Evolutionary conservation across 495 filamentous ascomycete genomes (phyloP).

Genomic region (Cercophora sp.): DNA sequence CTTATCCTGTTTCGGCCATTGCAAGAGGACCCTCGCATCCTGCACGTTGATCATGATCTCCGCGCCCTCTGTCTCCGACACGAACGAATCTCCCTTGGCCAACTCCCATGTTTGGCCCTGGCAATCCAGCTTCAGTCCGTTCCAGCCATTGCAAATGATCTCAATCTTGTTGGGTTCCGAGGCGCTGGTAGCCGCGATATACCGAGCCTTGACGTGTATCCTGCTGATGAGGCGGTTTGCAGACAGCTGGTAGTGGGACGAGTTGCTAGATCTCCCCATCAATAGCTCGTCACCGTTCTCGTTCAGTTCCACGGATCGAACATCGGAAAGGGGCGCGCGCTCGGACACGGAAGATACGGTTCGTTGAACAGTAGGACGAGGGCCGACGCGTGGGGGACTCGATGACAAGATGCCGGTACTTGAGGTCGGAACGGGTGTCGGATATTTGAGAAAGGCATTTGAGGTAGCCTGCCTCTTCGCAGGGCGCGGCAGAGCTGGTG

Average conservation of each 20-base stretch:
- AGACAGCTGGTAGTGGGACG: slow-evolving; percentile 86
- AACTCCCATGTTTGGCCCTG: slow-evolving; percentile 83
- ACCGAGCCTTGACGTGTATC: slow-evolving; percentile 84
- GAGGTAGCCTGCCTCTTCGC: slow-evolving; percentile 63
- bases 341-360: slow-evolving; percentile 71
- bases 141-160: slow-evolving; percentile 91
- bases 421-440: slow-evolving; percentile 88
- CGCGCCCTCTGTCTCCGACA: slow-evolving; percentile 80
- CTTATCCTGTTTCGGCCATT: slow-evolving; percentile 70
- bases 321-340: slow-evolving; percentile 74
- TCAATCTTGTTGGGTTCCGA: slow-evolving; percentile 68
- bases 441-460: slow-evolving; percentile 60
- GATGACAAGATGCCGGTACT: slow-evolving; percentile 89
- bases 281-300: slow-evolving; percentile 74
- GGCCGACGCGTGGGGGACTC: slow-evolving; percentile 64
- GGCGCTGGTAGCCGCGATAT: slow-evolving; percentile 60
- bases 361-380: slow-evolving; percentile 53
- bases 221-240: slow-evolving; percentile 88
- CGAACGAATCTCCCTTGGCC: slow-evolving; percentile 82
- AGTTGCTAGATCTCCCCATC: slow-evolving; percentile 90
- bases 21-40: slow-evolving; percentile 80
- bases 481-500: slow-evolving; percentile 73
- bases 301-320: slow-evolving; percentile 77
- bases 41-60: slow-evolving; percentile 97
- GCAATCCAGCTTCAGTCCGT: slow-evolving; percentile 89